Evolutionary conservation across 768 basidiomycete species (phyloP), one percentile per base, ranked within the genome.

Genomic region (Russula vinacea): DNA sequence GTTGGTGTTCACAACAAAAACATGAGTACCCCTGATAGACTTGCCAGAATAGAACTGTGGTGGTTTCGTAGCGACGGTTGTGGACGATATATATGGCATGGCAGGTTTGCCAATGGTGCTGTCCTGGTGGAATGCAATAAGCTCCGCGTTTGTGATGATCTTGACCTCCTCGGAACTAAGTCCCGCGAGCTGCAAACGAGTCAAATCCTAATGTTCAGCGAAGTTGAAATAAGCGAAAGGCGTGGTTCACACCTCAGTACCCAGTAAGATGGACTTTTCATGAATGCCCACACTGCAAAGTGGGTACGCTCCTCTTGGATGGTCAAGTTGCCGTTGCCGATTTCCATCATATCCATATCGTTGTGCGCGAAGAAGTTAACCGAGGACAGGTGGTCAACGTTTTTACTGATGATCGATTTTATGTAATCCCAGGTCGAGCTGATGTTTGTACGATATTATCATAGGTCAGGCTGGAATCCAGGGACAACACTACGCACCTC

Each of bases 281-380:
- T 71, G 70, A 83, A 81, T n/a, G 74, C 75, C 83, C 83, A 84
- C 32, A 77, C 80, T n/a, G 83, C 81, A 62, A 84, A 84, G 72
- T 84, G 83, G 10, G 82, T 82, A 7, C 82, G 77, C 51, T 83
- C 75, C 65, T 84, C 83, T 62, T 79, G 70, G 29, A 80, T 73
- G 2, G 80, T 81, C 22, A 83, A 71, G 40, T 71, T 74, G 4
- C 83, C 83, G 66, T 84, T 84, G 39, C 82, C 79, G 26, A 71
- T 67, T 56, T 80, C 78, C 78, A 80, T 79, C 82, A 83, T 84
- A 69, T 84, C 83, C 82, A 84, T 83, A 62, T 84, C 83, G 62
- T 83, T 83, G 67, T 84, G 83, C 0, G 78, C 74, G 45, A 71
- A 77, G 68, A 84, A 84, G 58, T 79, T 74, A 65, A 80, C 73